Base-by-base conservation (phyloP, 306 rosid genomes). In the Begonia fuchsioides region DNA sequence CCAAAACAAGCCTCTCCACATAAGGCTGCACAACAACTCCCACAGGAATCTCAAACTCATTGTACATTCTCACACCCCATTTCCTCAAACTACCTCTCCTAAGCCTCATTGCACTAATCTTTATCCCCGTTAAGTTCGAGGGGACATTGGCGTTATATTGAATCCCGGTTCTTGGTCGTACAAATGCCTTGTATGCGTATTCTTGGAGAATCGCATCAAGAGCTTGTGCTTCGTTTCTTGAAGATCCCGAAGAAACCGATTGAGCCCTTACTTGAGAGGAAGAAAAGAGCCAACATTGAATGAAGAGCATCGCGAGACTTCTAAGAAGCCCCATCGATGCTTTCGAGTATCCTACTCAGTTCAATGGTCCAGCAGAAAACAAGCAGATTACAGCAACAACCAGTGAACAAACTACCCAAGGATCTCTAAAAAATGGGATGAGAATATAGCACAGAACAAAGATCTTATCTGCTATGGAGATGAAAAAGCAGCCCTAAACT, bases 11-110 rank as follows among this genome's bases (percentile, higher is more conserved):
- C 63, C 96, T 87, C 71, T 71, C 35, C 17, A 70, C 96, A 65
- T 77, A 80, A 15, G 73, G 87, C 0, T 12, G 54, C 68, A 32
- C 93, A 13, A 17, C 44, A 48, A 83, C 58, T 26, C 93, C 93
- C 1, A 0, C 8, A 0, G 87, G 81, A 57, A 87, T 75, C 6
- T 14, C 62, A 59, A 80, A 80, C 72, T 83, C 96, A 16, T 80
- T 67, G 83, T 73, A 87, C 69, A 16, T 39, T 0, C 7, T 1
- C 57, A 63, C 62, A 17, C 96, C 96, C 62, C 48, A 69, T 59
- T 82, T 75, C 64, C 64, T 75, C 50, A 87, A 65, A 77, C 96
- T 87, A 17, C 96, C 96, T 65, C 85, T 65, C 54, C 76, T 66
- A 8, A 71, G 65, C 65, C 76, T 57, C 68, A 71, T 26, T 16